Conservation (phyloP, 2,329 filamentous ascomycete genomes). For the Neoarthrinium moseri region DNA sequence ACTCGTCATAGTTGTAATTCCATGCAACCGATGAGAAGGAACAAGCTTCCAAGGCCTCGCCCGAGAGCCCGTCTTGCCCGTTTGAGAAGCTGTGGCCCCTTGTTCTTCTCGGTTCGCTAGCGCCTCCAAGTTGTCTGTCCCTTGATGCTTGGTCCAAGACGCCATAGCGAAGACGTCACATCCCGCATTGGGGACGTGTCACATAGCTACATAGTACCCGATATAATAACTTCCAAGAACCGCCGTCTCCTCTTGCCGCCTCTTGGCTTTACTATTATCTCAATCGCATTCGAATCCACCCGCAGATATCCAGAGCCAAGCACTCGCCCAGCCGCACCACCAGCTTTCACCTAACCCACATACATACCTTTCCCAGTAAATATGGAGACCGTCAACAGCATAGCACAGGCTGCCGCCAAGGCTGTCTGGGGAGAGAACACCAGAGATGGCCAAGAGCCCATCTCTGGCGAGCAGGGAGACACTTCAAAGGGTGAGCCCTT, state of each 20-base stretch:
- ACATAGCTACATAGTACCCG: not conserved
- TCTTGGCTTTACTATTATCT: conserved; percentile 1
- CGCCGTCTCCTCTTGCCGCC: conserved; percentile 9
- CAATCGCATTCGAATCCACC: not conserved
- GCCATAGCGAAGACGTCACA: conserved; percentile 10
- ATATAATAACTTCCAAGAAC: conserved; percentile 10
- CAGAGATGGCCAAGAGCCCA: conserved; percentile 58
- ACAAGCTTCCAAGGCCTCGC: not conserved
- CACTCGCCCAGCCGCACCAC: not conserved
- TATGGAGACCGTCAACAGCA: conserved; percentile 66
- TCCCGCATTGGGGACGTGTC: not conserved
- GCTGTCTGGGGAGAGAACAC: conserved; percentile 45
- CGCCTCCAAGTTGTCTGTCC: not conserved
- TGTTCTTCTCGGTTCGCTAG: not conserved
- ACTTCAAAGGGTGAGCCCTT: conserved; percentile 71
- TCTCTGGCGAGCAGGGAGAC: conserved; percentile 68
- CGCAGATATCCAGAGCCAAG: not conserved
- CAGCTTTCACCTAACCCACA: not conserved
- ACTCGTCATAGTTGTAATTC: too few relatives aligned
- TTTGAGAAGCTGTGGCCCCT: not conserved
- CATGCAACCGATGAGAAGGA: too few relatives aligned
- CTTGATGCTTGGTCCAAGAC: not conserved
- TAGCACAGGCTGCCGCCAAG: conserved; percentile 47
- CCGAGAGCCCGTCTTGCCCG: too few relatives aligned
- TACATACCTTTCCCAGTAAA: not conserved